These are phyloP conservation scores for Naganishia sp. DNA, from an alignment of 1,284 basidiomycete species.

Conservation along the genomic window DNA sequence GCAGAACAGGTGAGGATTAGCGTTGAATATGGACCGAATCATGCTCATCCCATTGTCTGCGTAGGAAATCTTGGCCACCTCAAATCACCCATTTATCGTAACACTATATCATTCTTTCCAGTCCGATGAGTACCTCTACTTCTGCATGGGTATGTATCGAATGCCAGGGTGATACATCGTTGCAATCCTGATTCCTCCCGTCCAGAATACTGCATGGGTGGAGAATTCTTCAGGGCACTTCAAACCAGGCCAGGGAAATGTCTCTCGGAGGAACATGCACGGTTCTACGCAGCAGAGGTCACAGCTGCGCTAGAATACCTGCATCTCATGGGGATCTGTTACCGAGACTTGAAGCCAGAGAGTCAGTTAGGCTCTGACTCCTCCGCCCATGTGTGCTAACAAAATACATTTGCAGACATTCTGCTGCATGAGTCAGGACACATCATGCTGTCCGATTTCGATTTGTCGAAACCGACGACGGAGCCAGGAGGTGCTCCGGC, in stretches of 20 bases:
- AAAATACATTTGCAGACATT: constrained; percentile 67
- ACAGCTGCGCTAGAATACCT: constrained; percentile 96
- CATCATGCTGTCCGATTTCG: constrained; percentile 99
- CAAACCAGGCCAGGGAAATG: constrained; percentile 95
- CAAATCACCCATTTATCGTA: constrained; percentile 97
- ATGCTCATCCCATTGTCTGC: background rate
- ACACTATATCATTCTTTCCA: constrained; percentile 97
- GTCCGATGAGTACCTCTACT: constrained; percentile 93
- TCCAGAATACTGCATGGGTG: constrained; percentile 87
- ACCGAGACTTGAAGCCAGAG: constrained; percentile 98
- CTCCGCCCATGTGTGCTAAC: background rate
- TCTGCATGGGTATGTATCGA: constrained; percentile 75
- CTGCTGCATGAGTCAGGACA: constrained; percentile 97
- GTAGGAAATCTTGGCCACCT: constrained; percentile 84
- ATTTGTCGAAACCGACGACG: constrained; percentile 92
- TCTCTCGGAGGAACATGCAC: constrained; percentile 87
- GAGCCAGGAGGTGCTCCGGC: constrained; percentile 85
- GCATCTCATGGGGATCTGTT: constrained; percentile 99
- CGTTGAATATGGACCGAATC: background rate
- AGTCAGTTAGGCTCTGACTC: constrained; percentile 63
- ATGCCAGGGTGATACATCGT: constrained; percentile 6
- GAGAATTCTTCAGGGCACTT: constrained; percentile 96
- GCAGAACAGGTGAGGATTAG: constrained; percentile 69
- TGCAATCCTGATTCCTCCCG: background rate
- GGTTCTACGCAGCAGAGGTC: constrained; percentile 98